A percentile compares a stretch with the other conserved stretches of the same genome.
phyloP scores from a whole-genome alignment of 305 asterid genomes.

The Solanum hybrid region DNA sequence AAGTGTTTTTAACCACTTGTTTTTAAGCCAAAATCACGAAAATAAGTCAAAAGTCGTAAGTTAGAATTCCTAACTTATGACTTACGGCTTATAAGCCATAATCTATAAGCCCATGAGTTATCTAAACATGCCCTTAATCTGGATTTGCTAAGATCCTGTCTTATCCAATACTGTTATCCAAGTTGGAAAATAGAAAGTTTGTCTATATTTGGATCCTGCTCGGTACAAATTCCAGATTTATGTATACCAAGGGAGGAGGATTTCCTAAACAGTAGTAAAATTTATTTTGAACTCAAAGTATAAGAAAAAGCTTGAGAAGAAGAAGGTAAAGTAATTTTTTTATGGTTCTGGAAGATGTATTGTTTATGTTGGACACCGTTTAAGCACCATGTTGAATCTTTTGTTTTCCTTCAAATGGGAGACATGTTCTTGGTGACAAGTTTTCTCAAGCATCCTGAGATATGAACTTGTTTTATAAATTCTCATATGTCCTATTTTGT shows the following conservation, averaged over 20 bases:
- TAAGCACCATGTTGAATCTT: not conserved
- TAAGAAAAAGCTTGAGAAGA: not conserved
- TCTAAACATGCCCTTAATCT: not conserved
- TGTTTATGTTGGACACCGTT: not conserved
- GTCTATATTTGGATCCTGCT: not conserved
- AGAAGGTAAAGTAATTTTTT: not conserved
- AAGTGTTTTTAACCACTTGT: not conserved
- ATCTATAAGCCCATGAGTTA: not conserved
- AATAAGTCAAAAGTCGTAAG: not conserved
- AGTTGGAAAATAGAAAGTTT: not conserved
- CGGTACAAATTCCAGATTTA: not conserved
- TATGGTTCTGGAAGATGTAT: not conserved
- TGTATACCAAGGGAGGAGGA: not conserved
- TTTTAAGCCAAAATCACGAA: not conserved
- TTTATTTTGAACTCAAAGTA: not conserved
- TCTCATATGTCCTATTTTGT: not conserved
- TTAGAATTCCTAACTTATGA: not conserved
- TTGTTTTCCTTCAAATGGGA: not conserved
- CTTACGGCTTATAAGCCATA: not conserved
- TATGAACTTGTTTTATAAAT: not conserved
- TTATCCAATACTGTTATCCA: not conserved
- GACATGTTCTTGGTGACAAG: not conserved
- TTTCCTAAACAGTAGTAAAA: not conserved
- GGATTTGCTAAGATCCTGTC: not conserved
- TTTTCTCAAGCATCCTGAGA: not conserved